Evolutionary conservation across 164 flowering plant species (phyloP), one percentile per base, ranked within the genome.

Genomic region (Cinnamomum micranthum): DNA sequence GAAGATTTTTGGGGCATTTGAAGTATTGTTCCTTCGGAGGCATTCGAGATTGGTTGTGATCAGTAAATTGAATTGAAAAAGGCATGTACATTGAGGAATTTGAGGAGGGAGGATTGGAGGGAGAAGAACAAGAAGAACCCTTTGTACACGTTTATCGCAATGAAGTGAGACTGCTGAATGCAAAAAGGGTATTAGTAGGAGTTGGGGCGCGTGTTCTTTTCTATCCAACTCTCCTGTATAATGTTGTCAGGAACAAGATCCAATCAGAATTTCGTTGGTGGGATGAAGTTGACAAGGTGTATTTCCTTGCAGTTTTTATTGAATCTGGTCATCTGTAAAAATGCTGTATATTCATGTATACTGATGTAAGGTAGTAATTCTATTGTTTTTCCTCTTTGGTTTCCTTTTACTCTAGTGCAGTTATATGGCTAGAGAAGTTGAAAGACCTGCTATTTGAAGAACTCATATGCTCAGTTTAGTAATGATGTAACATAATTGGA

Each of bases 191-290:
- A 51, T 76, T 94, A 80, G 76, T 92, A 69, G 93, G 95, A 72
- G 92, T 83, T 0, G 98, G 97, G 9, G 98, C 95, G 52, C 89
- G 98, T 19, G 83, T 86, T 7, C 85, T 94, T 23, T 92, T 94
- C 76, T 92, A 94, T 69, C 98, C 97, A 1, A 92, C 98, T n/a
- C 81, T 94, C 81, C 78, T 94, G 33, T 92, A 94, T 74, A 92
- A 94, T 80, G 90, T 94, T 76, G 70, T 89, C 25, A 83, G 98
- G 76, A 91, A 94, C 72, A 92, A 85, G 85, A 55, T 94, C 74
- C 90, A 94, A 83, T 28, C 91, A 2, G 97, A 91, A 81, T 92
- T 94, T 67, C 87, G 91, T 23, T 94, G 98, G 98, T 94, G 97
- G 97, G 98, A 94, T 82, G 79, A 84, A 71, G 83, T 94, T 33